Evolutionary conservation across 352 stramenopile genomes (phyloP).

Genomic region (Globisporangium iwayamae): DNA sequence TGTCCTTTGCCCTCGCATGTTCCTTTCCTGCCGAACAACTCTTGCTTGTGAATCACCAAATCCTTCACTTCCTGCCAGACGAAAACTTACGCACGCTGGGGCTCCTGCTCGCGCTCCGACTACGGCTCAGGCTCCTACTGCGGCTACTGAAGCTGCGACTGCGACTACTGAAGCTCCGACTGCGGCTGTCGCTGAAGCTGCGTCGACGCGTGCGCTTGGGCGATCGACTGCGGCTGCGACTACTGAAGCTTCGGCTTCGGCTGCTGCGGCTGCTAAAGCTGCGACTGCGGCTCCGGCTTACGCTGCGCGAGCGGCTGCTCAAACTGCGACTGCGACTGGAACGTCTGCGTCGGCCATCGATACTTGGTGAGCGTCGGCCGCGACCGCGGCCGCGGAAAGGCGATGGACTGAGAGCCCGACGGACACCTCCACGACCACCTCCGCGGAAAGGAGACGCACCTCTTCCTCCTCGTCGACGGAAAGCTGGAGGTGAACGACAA

Average conservation of each 20-base stretch:
- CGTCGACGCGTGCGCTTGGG: constrained; percentile 14
- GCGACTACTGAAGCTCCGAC: constrained; percentile 22
- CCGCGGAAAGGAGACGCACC: constrained; percentile 35
- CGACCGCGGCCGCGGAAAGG: constrained; percentile 11
- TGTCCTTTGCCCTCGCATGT: neutral
- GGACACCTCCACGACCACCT: constrained; percentile 19
- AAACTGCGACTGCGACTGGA: constrained; percentile 29
- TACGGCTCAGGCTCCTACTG: constrained; percentile 22
- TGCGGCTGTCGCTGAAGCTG: constrained; percentile 25
- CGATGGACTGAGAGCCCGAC: constrained; percentile 13
- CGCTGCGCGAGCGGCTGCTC: constrained; percentile 33
- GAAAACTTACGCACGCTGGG: constrained; percentile 4
- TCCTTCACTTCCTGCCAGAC: constrained; percentile 17
- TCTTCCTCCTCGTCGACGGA: constrained; percentile 37
- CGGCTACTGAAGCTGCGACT: constrained; percentile 30
- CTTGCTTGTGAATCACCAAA: neutral
- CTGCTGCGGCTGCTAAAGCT: constrained; percentile 21
- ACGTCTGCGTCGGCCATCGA: constrained; percentile 19
- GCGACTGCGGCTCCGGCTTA: constrained; percentile 18
- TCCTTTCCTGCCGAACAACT: no score
- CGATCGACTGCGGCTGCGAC: constrained; percentile 22
- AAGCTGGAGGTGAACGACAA: constrained; percentile 31
- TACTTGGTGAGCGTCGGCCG: constrained; percentile 11
- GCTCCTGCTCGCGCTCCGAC: constrained; percentile 21
- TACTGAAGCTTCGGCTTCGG: constrained; percentile 10